A percentile compares a stretch with the other conserved stretches of the same genome.
Evolutionary conservation across 495 filamentous ascomycete species (phyloP).

Genomic region (Cercophora newfieldiana): DNA sequence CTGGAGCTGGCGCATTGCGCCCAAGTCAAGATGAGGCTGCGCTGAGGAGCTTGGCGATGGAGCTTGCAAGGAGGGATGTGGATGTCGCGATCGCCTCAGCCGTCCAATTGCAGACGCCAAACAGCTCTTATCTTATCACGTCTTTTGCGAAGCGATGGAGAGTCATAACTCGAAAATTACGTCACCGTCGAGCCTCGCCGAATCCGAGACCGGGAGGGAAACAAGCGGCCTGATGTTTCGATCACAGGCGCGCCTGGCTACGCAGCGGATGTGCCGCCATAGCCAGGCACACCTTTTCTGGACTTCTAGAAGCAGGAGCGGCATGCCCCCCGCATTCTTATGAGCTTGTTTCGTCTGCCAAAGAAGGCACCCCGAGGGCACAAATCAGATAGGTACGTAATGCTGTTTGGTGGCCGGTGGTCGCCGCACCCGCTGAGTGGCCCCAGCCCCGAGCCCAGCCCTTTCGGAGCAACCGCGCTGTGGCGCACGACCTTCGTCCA

Average conservation of each 20-base stretch:
- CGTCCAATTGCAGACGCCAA: background rate
- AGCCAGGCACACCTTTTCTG: background rate
- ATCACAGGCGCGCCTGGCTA: background rate
- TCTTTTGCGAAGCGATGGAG: background rate
- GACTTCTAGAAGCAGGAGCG: background rate
- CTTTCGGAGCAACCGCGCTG: background rate
- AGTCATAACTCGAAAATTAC: background rate
- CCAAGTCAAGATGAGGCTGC: background rate
- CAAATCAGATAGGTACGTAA: slow-evolving; percentile 23
- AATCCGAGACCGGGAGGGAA: background rate
- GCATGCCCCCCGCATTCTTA: slow-evolving; percentile 6
- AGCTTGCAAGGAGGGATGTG: background rate
- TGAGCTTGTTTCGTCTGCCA: slow-evolving; percentile 13
- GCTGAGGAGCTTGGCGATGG: background rate
- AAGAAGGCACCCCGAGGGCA: background rate
- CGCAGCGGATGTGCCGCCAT: background rate
- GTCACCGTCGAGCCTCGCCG: background rate
- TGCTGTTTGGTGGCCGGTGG: slow-evolving; percentile 25
- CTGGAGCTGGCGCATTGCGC: too few species aligned
- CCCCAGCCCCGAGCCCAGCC: background rate
- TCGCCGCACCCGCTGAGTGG: slow-evolving; percentile 22
- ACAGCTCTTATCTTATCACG: slow-evolving; percentile 10
- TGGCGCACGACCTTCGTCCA: background rate
- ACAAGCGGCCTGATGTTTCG: background rate
- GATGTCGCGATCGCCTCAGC: slow-evolving; percentile 2